Evolutionary conservation across 148 eudicot genomes (phyloP), one percentile per base, ranked within the genome.

Genomic region (Rhododendron vialii): DNA sequence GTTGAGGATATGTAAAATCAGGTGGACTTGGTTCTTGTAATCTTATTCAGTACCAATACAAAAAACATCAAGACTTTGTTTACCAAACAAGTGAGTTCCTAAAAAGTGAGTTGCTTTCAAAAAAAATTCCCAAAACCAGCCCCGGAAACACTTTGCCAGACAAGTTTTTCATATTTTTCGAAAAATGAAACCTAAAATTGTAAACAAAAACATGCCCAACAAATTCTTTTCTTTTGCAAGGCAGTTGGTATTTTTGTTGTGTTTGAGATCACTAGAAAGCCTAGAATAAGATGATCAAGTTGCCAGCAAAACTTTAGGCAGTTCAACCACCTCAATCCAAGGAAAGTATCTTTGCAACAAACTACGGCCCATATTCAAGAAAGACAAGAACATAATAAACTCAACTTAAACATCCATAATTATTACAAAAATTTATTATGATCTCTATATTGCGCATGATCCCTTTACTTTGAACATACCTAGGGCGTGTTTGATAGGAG

Each of bases 361-460:
- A 77, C 51, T 20, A 20, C 24, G 51, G 15, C 26, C 80, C 50
- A 43, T 77, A 18, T 20, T 33, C 30, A 41, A 20, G 69, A 61
- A 5, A 61, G 67, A 61, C 24, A 77, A 41, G 48, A 77, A 8
- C 81, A n/a, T n/a, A n/a, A 78, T 43, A 41, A 22, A 48, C 81
- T 78, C 15, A 38, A 75, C n/a, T 17, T 43, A 47, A 51, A 24
- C 63, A 84, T 69, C 53, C 26, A 73, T 4, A 53, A 47, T 61
- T n/a, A 53, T 82, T 80, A 48, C 86, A 81, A 79, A 87, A 84
- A 84, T 65, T 87, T 87, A 81, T 84, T 87, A 80, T 1, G 59
- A 7, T 48, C 18, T 59, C 79, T 53, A 59, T 65, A 50, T 45
- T 65, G 24, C 83, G 80, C 36, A 63, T 18, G 63, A 57, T 30